A percentile compares a stretch with the other conserved stretches of the same genome.
These are phyloP conservation scores for Glycine soja DNA, from an alignment of 306 rosid species.

Conservation along the genomic window DNA sequence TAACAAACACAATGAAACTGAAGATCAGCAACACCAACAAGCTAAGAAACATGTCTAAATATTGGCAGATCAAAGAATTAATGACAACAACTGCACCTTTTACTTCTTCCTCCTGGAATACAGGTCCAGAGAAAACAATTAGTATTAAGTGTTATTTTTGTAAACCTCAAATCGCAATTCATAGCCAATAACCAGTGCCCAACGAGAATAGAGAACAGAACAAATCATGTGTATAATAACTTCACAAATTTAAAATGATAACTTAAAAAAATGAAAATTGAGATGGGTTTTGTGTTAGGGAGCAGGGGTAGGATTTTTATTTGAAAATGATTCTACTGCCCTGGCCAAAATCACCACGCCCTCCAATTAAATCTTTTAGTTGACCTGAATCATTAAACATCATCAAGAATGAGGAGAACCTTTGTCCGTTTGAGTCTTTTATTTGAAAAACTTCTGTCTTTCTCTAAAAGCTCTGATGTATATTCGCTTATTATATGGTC, in stretches of 20 bases:
- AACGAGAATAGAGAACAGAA: conserved; percentile 15
- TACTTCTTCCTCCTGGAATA: conserved; percentile 90
- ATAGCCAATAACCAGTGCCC: conserved; percentile 14
- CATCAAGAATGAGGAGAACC: conserved; percentile 46
- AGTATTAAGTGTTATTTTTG: conserved; percentile 8
- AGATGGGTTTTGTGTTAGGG: too few species aligned
- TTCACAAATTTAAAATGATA: too few species aligned
- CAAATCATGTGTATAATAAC: not conserved
- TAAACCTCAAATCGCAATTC: conserved; percentile 20
- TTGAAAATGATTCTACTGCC: conserved; percentile 44
- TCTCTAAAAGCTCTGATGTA: conserved; percentile 6
- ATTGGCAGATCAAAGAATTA: too few species aligned
- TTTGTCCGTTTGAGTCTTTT: not conserved
- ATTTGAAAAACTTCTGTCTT: not conserved
- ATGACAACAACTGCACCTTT: conserved; percentile 91
- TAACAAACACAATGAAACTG: too few species aligned
- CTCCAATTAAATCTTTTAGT: conserved; percentile 26
- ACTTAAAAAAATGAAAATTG: too few species aligned
- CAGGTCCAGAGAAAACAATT: conserved; percentile 29
- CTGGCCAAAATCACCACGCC: not conserved
- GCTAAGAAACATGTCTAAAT: too few species aligned
- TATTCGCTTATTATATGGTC: not conserved
- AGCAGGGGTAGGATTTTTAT: too few species aligned
- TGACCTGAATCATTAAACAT: not conserved
- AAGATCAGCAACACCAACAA: too few species aligned